A percentile compares a stretch with the other conserved stretches of the same genome.
Evolutionary conservation across 2,329 filamentous ascomycete species (phyloP).

Genomic region (Cladosporium cucumerinum): DNA sequence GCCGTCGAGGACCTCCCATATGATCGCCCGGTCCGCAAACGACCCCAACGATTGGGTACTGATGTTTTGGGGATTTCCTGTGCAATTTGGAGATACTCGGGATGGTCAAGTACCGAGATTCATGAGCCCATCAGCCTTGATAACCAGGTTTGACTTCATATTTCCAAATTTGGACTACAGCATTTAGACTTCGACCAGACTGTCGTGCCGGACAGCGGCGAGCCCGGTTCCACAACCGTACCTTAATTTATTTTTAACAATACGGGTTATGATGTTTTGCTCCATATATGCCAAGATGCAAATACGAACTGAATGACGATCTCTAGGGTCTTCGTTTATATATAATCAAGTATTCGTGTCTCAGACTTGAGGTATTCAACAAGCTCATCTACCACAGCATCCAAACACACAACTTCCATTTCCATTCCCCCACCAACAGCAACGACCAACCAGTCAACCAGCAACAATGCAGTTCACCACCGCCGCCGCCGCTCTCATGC

Average conservation of each 20-base stretch:
- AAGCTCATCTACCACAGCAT: not conserved
- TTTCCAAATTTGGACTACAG: not conserved
- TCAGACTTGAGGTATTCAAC: not conserved
- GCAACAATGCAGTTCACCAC: constrained; percentile 10
- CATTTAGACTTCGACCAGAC: not conserved
- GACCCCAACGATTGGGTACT: not conserved
- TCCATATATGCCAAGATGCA: constrained; percentile 5
- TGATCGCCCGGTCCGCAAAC: not conserved
- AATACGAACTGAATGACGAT: not conserved
- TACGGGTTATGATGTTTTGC: not conserved
- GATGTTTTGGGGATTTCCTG: not conserved
- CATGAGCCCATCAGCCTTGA: not conserved
- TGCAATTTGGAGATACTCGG: not conserved
- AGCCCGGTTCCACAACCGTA: not conserved
- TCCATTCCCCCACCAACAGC: not conserved
- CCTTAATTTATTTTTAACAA: constrained; percentile 9
- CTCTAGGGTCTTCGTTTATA: not conserved
- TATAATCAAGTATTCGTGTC: not conserved
- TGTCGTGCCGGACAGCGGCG: constrained; percentile 3
- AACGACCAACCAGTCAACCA: not conserved
- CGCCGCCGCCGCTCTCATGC: constrained; percentile 15
- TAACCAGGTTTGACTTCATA: not conserved
- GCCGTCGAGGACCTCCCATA: not conserved
- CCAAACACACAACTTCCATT: not conserved
- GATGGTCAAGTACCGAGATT: not conserved